phyloP scores from a whole-genome alignment of 495 filamentous ascomycete genomes.

The Penicillium salamii region DNA sequence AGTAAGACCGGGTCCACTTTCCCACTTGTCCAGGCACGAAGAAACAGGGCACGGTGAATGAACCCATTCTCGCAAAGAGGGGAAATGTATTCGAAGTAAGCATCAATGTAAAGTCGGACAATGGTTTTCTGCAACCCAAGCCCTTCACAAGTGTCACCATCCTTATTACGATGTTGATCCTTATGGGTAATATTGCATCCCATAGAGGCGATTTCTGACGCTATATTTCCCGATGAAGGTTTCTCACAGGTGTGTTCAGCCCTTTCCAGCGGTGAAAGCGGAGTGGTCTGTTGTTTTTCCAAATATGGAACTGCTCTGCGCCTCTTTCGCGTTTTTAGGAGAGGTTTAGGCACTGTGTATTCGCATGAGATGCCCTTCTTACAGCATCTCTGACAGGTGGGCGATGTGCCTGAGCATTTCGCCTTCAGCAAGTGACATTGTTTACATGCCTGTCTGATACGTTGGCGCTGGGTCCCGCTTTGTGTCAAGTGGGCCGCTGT shows the following conservation, averaged over 20 bases:
- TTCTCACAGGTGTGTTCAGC: not conserved
- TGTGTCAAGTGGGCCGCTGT: not conserved
- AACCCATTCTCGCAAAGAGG: not conserved
- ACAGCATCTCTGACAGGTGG: not conserved
- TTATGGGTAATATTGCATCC: not conserved
- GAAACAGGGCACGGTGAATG: not conserved
- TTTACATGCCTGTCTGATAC: not conserved
- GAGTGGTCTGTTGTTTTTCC: not conserved
- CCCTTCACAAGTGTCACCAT: not conserved
- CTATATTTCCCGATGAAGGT: too few species aligned
- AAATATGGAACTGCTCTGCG: not conserved
- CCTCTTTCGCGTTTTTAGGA: not conserved
- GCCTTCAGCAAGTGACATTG: not conserved
- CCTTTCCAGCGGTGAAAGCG: not conserved
- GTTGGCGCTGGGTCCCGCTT: not conserved
- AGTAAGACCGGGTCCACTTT: not conserved
- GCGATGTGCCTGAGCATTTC: not conserved
- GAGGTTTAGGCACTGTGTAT: not conserved
- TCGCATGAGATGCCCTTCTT: not conserved
- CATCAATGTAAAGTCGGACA: not conserved
- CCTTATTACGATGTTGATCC: not conserved
- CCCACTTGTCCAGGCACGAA: not conserved
- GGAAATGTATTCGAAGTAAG: not conserved
- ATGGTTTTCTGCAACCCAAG: not conserved
- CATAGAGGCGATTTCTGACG: too few species aligned